Conservation (phyloP, 2,329 filamentous ascomycete genomes). For the Hypomyces perniciosus region DNA sequence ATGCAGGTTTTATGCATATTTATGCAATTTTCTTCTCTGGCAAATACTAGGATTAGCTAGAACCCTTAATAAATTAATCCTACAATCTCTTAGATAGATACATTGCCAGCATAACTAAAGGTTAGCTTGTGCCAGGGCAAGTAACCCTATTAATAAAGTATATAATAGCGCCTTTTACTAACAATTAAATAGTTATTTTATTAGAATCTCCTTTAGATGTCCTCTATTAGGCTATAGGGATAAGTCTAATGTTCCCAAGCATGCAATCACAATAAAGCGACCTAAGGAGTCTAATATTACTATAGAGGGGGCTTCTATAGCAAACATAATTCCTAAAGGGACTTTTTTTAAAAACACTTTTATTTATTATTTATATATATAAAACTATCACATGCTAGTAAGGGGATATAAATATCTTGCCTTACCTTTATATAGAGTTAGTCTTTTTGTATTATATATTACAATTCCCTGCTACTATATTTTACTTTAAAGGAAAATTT, state of each 20-base stretch:
- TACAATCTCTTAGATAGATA: conserved; percentile 48
- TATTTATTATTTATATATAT: conserved; percentile 39
- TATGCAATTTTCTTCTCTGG: conserved; percentile 59
- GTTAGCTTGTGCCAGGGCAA: conserved; percentile 46
- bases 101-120: conserved; percentile 45
- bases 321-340: conserved; percentile 15
- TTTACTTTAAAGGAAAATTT: conserved; percentile 35
- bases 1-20: conserved; percentile 55
- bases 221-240: conserved; percentile 28
- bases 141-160: conserved; percentile 1
- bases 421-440: conserved; percentile 56
- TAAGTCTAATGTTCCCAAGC: conserved; percentile 41
- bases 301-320: conserved; percentile 21
- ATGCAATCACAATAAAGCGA: conserved; percentile 26
- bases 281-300: conserved; percentile 20
- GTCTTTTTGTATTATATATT: conserved; percentile 49
- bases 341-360: conserved; percentile 31
- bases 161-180: neutral
- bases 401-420: conserved; percentile 52
- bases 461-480: conserved; percentile 35
- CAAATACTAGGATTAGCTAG: conserved; percentile 40
- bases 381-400: conserved; percentile 42
- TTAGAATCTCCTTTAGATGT: conserved; percentile 26
- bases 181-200: conserved; percentile 23
- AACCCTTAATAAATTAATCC: conserved; percentile 42